phyloP scores from a whole-genome alignment of 2,329 filamentous ascomycete genomes.

The Aspergillus glaucus region DNA sequence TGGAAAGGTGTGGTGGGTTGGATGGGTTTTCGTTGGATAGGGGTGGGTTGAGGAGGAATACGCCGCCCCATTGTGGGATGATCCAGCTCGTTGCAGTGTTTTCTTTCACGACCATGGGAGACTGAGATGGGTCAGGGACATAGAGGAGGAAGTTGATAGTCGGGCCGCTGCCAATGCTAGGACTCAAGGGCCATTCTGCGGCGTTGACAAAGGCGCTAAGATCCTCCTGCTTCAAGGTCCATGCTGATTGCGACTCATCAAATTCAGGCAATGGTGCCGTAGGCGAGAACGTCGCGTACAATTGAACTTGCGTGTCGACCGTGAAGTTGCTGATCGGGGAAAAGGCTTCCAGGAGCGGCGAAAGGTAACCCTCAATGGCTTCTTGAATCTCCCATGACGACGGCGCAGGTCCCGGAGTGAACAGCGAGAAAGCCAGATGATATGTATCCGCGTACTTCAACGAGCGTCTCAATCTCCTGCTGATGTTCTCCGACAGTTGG shows the following conservation, averaged over 20 bases:
- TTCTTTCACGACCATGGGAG: slow-evolving; percentile 55
- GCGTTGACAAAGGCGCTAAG: slow-evolving; percentile 94
- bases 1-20: slow-evolving; percentile 49
- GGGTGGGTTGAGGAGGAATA: slow-evolving; percentile 59
- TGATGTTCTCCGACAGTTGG: slow-evolving; percentile 52
- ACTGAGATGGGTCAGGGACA: slow-evolving; percentile 63
- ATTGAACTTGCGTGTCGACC: slow-evolving; percentile 89
- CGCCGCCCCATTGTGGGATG: slow-evolving; percentile 90
- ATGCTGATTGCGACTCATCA: slow-evolving; percentile 50
- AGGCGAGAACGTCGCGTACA: slow-evolving; percentile 69
- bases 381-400: slow-evolving; percentile 87
- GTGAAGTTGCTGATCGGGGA: slow-evolving; percentile 88
- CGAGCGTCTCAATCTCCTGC: slow-evolving; percentile 68
- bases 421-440: slow-evolving; percentile 91
- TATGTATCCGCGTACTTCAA: slow-evolving; percentile 91
- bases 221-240: slow-evolving; percentile 73
- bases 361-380: slow-evolving; percentile 73
- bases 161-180: slow-evolving; percentile 85
- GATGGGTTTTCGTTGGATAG: slow-evolving; percentile 28
- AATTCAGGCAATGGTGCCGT: slow-evolving; percentile 54
- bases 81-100: slow-evolving; percentile 72
- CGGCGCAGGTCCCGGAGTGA: slow-evolving; percentile 70
- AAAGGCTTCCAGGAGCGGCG: slow-evolving; percentile 72
- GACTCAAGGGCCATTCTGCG: slow-evolving; percentile 92
- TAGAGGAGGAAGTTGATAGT: slow-evolving; percentile 96